phyloP scores from a whole-genome alignment of 371 early-diverging fungal genomes.

The Mucor irregularis region DNA sequence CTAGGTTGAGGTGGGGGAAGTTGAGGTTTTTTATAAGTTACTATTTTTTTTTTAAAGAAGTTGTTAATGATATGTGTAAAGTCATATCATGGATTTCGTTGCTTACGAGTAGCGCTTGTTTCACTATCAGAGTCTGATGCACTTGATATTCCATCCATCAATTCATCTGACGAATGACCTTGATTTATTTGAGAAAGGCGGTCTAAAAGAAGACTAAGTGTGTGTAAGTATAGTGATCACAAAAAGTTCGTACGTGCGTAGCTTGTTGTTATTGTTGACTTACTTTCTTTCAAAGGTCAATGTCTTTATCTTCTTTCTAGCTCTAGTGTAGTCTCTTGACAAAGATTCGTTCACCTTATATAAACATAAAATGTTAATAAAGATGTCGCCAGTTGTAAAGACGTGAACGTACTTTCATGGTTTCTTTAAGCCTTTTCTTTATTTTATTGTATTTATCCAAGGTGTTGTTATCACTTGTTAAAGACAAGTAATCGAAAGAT shows the following conservation, averaged over 20 bases:
- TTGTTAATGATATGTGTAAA: too few relatives aligned
- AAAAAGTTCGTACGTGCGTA: background rate
- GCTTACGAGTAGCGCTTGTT: too few relatives aligned
- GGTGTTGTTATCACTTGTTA: too few relatives aligned
- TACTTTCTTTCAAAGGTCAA: slow-evolving; percentile 30
- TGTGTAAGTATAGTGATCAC: background rate
- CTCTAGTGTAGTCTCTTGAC: slow-evolving; percentile 19
- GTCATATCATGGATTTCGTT: too few relatives aligned
- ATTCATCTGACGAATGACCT: background rate
- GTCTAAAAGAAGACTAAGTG: slow-evolving; percentile 49
- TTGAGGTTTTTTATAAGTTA: too few relatives aligned
- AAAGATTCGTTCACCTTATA: slow-evolving; percentile 54
- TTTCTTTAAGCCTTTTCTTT: slow-evolving; percentile 57
- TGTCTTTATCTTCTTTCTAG: slow-evolving; percentile 23
- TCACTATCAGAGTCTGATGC: slow-evolving; percentile 6
- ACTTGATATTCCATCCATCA: background rate
- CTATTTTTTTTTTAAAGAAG: too few relatives aligned
- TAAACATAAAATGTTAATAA: too few relatives aligned
- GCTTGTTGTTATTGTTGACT: background rate
- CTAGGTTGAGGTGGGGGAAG: too few relatives aligned
- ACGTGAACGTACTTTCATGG: slow-evolving; percentile 1
- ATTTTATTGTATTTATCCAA: slow-evolving; percentile 56
- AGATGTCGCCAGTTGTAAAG: too few relatives aligned
- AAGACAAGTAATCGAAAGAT: too few relatives aligned
- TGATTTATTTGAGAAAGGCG: slow-evolving; percentile 33